Evolutionary conservation across 2,329 filamentous ascomycete species (phyloP).

Genomic region (Ophiostoma populinum): DNA sequence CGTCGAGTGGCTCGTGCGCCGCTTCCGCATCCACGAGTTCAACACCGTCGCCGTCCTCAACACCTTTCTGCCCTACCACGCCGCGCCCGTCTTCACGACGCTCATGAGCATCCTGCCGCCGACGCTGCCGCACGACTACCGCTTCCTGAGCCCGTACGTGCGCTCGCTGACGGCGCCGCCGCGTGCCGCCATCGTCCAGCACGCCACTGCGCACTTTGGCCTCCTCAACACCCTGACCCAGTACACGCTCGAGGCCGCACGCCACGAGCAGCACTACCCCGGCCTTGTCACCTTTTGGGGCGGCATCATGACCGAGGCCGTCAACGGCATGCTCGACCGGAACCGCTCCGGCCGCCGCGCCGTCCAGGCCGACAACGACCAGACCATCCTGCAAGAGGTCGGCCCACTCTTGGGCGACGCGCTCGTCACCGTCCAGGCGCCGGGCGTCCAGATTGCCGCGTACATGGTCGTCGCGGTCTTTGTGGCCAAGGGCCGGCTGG

Average conservation of each 20-base stretch:
- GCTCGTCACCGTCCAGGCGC: slow-evolving; percentile 54
- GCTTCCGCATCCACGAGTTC: slow-evolving; percentile 84
- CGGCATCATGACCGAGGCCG: slow-evolving; percentile 67
- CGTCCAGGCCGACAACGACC: slow-evolving; percentile 64
- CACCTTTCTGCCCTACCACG: slow-evolving; percentile 86
- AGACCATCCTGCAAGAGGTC: slow-evolving; percentile 53
- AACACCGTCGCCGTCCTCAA: slow-evolving; percentile 65
- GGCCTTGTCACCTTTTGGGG: slow-evolving; percentile 81
- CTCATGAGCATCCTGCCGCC: slow-evolving; percentile 72
- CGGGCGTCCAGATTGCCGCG: slow-evolving; percentile 68
- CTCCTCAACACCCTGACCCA: slow-evolving; percentile 64
- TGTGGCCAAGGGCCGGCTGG: slow-evolving; percentile 63
- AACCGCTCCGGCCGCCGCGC: slow-evolving; percentile 58
- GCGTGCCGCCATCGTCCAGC: slow-evolving; percentile 66
- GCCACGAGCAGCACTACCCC: slow-evolving; percentile 55
- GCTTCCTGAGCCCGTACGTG: slow-evolving; percentile 76
- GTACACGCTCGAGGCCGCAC: slow-evolving; percentile 60
- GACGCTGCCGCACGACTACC: slow-evolving; percentile 58
- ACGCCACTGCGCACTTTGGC: slow-evolving; percentile 58
- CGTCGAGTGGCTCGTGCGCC: slow-evolving; percentile 83
- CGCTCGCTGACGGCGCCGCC: slow-evolving; percentile 60
- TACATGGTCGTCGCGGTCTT: slow-evolving; percentile 85
- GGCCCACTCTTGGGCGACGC: slow-evolving; percentile 59
- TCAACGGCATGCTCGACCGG: slow-evolving; percentile 66
- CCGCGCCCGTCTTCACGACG: slow-evolving; percentile 67